Conservation (phyloP, 2,329 filamentous ascomycete species). For the Seiridium unicorne region DNA sequence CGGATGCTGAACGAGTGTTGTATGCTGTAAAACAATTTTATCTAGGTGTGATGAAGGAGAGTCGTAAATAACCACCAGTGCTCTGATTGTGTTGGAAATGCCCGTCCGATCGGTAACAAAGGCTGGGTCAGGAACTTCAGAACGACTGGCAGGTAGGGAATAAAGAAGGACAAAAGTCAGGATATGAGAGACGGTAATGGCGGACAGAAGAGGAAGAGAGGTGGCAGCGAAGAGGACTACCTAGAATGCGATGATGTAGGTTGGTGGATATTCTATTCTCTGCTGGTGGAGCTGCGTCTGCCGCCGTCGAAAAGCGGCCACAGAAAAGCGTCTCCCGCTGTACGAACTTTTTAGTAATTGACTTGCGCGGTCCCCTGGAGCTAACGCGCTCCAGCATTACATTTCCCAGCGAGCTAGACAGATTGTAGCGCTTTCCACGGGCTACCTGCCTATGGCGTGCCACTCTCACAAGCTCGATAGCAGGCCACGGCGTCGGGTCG, state of each 20-base stretch:
- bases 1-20: neutral
- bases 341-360: slow-evolving; percentile 1
- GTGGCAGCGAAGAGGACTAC: neutral
- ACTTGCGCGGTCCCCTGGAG: slow-evolving; percentile 5
- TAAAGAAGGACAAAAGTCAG: neutral
- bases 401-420: neutral
- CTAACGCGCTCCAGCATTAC: neutral
- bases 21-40: neutral
- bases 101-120: neutral
- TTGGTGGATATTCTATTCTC: slow-evolving; percentile 1
- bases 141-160: too few species aligned
- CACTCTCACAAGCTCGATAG: too few species aligned
- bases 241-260: neutral
- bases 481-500: too few species aligned
- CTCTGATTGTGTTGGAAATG: neutral
- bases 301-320: slow-evolving; percentile 1
- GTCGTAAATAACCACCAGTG: neutral
- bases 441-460: neutral
- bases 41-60: neutral
- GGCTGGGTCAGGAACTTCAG: too few species aligned
- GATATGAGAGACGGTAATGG: neutral
- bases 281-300: slow-evolving; percentile 1
- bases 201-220: neutral
- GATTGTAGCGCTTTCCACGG: neutral
- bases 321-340: neutral